A percentile compares a stretch with the other conserved stretches of the same genome.
phyloP scores from a whole-genome alignment of 257 asterid genomes.

The Nemophila menziesii region DNA sequence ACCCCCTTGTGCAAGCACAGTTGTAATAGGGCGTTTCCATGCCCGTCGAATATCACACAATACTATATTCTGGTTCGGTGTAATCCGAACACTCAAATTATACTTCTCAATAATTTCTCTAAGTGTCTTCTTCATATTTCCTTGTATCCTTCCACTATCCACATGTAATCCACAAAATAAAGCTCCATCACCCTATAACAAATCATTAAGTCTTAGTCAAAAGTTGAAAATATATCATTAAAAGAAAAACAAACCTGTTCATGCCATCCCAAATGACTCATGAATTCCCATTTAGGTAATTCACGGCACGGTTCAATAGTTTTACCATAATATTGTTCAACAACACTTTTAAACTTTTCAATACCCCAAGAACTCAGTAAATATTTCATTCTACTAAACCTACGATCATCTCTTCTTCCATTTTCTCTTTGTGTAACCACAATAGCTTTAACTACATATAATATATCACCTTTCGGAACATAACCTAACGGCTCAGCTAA shows the following conservation, averaged over 20 bases:
- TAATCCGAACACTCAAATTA: conserved; percentile 71
- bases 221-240: background rate
- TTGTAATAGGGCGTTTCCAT: conserved; percentile 80
- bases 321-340: conserved; percentile 81
- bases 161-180: conserved; percentile 91
- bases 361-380: conserved; percentile 93
- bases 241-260: conserved; percentile 48
- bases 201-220: background rate
- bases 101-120: conserved; percentile 86
- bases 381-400: conserved; percentile 93
- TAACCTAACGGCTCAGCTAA: conserved; percentile 87
- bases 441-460: conserved; percentile 86
- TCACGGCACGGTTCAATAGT: conserved; percentile 63
- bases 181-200: conserved; percentile 74
- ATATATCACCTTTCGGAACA: conserved; percentile 87
- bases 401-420: conserved; percentile 98
- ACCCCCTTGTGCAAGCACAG: conserved; percentile 95
- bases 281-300: conserved; percentile 90
- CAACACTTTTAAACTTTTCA: conserved; percentile 74
- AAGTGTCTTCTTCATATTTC: conserved; percentile 59
- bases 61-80: conserved; percentile 87
- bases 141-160: conserved; percentile 81
- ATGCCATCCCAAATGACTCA: conserved; percentile 98
- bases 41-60: conserved; percentile 66
- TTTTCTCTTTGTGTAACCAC: conserved; percentile 88